phyloP scores from a whole-genome alignment of 208 protist genomes.

The Novymonas esmeraldas region DNA sequence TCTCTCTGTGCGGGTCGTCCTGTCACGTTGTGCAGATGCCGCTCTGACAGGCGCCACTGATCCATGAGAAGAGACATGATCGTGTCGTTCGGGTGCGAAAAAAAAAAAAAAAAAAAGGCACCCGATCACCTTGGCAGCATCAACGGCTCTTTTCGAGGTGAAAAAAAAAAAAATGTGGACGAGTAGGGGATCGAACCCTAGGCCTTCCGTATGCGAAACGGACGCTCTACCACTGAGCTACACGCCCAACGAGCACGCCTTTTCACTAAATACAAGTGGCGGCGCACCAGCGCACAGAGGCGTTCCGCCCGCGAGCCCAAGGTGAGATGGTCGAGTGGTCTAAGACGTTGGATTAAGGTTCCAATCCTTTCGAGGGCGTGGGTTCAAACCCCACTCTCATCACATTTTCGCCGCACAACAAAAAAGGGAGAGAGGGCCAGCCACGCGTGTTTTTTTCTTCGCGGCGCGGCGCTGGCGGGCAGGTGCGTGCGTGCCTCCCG shows the following conservation, averaged over 20 bases:
- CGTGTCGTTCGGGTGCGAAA: background rate
- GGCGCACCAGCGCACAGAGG: too few species aligned
- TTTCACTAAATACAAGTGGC: too few species aligned
- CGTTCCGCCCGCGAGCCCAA: too few species aligned
- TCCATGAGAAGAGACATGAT: background rate
- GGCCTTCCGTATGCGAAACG: constrained; percentile 80
- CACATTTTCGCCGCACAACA: constrained; percentile 31
- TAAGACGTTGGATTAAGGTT: constrained; percentile 51
- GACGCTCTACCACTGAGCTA: constrained; percentile 83
- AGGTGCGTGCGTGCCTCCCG: too few species aligned
- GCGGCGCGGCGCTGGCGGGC: background rate
- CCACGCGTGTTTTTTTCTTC: background rate
- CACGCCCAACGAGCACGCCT: constrained; percentile 34
- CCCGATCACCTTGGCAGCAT: background rate
- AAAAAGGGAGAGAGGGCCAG: background rate
- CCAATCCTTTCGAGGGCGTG: constrained; percentile 45
- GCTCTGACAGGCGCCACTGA: background rate
- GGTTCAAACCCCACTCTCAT: constrained; percentile 55
- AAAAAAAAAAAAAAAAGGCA: constrained; percentile 22
- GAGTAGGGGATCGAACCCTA: constrained; percentile 71
- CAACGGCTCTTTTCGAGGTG: too few species aligned
- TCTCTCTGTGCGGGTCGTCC: background rate
- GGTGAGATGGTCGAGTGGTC: constrained; percentile 54
- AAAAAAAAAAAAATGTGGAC: constrained; percentile 40
- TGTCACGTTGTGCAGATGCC: background rate